These are phyloP conservation scores for Pseudomicrostroma phylloplanum DNA, from an alignment of 1,284 basidiomycete genomes.

Conservation along the genomic window DNA sequence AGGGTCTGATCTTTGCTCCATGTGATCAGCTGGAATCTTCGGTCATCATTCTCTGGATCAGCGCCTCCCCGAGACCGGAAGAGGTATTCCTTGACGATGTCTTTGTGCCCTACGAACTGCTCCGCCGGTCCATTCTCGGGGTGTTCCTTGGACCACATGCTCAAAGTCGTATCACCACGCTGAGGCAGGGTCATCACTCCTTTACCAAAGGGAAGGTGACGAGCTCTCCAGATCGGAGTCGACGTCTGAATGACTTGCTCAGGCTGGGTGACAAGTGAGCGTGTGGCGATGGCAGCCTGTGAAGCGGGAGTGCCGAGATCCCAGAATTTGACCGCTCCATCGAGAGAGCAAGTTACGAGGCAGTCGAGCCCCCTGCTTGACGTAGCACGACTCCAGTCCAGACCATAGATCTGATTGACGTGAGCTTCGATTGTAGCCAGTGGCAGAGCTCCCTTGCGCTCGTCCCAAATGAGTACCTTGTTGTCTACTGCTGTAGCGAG, in stretches of 20 bases:
- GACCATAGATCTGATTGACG: constrained; percentile 47
- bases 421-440: constrained; percentile 42
- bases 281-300: constrained; percentile 33
- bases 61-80: constrained; percentile 67
- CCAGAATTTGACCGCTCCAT: constrained; percentile 49
- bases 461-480: constrained; percentile 48
- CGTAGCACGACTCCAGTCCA: constrained; percentile 44
- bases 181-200: constrained; percentile 87
- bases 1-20: constrained; percentile 94
- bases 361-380: constrained; percentile 31
- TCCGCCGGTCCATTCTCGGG: constrained; percentile 59
- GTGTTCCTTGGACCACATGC: constrained; percentile 68
- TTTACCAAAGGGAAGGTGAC: constrained; percentile 83
- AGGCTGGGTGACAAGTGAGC: constrained; percentile 41
- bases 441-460: constrained; percentile 39
- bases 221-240: constrained; percentile 89
- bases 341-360: constrained; percentile 48
- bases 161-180: constrained; percentile 72
- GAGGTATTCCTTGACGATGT: constrained; percentile 96
- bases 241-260: constrained; percentile 62
- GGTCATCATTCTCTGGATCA: constrained; percentile 43
- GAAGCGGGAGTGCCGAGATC: constrained; percentile 28
- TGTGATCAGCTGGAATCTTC: constrained; percentile 64
- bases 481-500: constrained; percentile 22
- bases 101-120: constrained; percentile 78